A percentile compares a stretch with the other conserved stretches of the same genome.
Conservation (phyloP, 768 basidiomycete genomes). For the Phlebiopsis flavidoalba region DNA sequence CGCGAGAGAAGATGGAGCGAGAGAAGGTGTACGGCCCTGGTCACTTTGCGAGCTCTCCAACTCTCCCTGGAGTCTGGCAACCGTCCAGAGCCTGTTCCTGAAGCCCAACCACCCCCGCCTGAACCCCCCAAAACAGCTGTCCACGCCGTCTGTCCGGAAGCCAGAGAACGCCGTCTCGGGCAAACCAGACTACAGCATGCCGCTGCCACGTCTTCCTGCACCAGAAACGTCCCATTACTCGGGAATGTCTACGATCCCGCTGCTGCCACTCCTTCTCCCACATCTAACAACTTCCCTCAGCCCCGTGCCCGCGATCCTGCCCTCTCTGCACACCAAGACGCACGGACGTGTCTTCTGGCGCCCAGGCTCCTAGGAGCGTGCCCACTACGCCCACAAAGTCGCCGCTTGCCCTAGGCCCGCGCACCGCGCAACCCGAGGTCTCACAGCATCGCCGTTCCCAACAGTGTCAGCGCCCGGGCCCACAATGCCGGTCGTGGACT, state of each 20-base stretch:
- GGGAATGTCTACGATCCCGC: slow-evolving; percentile 69
- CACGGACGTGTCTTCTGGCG: slow-evolving; percentile 21
- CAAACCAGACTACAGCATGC: slow-evolving; percentile 77
- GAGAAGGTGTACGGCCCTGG: slow-evolving; percentile 93
- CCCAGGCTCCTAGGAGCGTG: not conserved
- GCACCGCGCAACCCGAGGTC: slow-evolving; percentile 71
- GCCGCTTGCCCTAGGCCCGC: slow-evolving; percentile 40
- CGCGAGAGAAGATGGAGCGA: slow-evolving; percentile 91
- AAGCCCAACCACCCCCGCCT: slow-evolving; percentile 10
- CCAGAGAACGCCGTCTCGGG: slow-evolving; percentile 30
- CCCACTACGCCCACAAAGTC: slow-evolving; percentile 25
- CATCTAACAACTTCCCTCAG: slow-evolving; percentile 43
- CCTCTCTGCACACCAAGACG: slow-evolving; percentile 30
- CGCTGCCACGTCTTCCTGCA: slow-evolving; percentile 72
- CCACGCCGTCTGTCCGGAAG: slow-evolving; percentile 28
- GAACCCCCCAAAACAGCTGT: slow-evolving; percentile 30
- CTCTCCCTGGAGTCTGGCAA: slow-evolving; percentile 46
- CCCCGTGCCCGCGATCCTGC: slow-evolving; percentile 63
- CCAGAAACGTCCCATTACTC: slow-evolving; percentile 81
- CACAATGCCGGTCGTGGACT: slow-evolving; percentile 49
- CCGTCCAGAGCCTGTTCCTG: slow-evolving; percentile 13
- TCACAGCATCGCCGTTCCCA: slow-evolving; percentile 78
- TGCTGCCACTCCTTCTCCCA: slow-evolving; percentile 52
- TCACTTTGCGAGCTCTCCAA: slow-evolving; percentile 90
- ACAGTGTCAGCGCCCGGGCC: slow-evolving; percentile 78